These are phyloP conservation scores for Ustilaginoidea virens DNA, from an alignment of 2,329 filamentous ascomycete genomes.

Conservation along the genomic window DNA sequence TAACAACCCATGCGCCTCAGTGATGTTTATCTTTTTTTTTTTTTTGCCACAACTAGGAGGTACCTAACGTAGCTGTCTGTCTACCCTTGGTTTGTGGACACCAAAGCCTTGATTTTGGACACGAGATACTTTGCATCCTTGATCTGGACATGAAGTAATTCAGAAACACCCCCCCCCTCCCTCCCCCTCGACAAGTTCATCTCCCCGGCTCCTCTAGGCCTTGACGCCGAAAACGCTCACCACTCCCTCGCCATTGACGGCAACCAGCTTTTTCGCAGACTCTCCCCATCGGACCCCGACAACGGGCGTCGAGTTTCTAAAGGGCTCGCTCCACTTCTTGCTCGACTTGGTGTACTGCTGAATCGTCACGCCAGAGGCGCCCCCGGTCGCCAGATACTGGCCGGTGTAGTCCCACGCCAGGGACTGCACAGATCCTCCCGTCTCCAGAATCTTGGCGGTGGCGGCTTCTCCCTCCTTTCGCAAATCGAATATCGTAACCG, in stretches of 20 bases:
- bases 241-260: constrained; percentile 59
- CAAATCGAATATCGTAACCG: constrained; percentile 78
- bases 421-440: constrained; percentile 60
- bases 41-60: no score
- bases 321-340: constrained; percentile 79
- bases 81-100: no score
- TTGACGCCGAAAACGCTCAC: constrained; percentile 52
- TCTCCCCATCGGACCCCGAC: constrained; percentile 65
- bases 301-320: constrained; percentile 60
- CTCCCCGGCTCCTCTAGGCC: constrained; percentile 27
- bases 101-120: no score
- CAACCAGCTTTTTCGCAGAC: constrained; percentile 57
- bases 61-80: no score
- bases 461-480: constrained; percentile 77
- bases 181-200: no score
- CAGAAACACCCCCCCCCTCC: no score
- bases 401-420: constrained; percentile 90
- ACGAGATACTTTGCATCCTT: no score
- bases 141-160: no score
- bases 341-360: constrained; percentile 77
- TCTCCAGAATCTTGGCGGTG: constrained; percentile 71
- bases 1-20: no score
- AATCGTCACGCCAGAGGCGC: constrained; percentile 66
- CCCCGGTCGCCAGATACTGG: constrained; percentile 76
- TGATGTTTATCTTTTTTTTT: no score